Conservation (phyloP, 257 asterid species). For the Dorcoceras hygrometricum region DNA sequence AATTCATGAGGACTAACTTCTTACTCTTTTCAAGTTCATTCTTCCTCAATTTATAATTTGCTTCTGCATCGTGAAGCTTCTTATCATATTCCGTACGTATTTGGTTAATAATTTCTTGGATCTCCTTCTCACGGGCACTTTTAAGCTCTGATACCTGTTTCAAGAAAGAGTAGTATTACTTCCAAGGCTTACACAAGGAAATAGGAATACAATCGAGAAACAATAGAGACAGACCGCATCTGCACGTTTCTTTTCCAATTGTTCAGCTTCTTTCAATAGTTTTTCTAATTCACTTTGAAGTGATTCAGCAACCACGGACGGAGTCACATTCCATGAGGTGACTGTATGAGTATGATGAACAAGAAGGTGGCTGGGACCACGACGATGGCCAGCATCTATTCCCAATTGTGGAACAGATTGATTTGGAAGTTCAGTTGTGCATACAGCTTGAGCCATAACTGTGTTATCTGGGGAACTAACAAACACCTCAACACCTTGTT, state of each 20-base stretch:
- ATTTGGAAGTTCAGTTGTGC: constrained; percentile 25
- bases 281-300: constrained; percentile 35
- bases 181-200: constrained; percentile 17
- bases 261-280: constrained; percentile 33
- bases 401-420: constrained; percentile 32
- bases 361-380: constrained; percentile 18
- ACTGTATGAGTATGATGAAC: constrained; percentile 28
- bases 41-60: constrained; percentile 34
- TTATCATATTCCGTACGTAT: constrained; percentile 42
- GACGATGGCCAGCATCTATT: constrained; percentile 16
- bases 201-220: constrained; percentile 17
- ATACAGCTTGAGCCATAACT: constrained; percentile 23
- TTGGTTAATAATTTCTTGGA: constrained; percentile 44
- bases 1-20: constrained; percentile 43
- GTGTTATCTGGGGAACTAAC: constrained; percentile 21
- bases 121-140: constrained; percentile 59
- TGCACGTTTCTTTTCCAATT: constrained; percentile 29
- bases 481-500: constrained; percentile 18
- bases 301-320: constrained; percentile 27
- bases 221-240: constrained; percentile 43
- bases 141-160: constrained; percentile 43
- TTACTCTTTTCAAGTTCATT: constrained; percentile 36
- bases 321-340: constrained; percentile 25
- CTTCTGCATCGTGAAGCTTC: constrained; percentile 47
- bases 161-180: constrained; percentile 19